phyloP scores from a whole-genome alignment of 2,329 filamentous ascomycete species.

The Fusarium robinianum region DNA sequence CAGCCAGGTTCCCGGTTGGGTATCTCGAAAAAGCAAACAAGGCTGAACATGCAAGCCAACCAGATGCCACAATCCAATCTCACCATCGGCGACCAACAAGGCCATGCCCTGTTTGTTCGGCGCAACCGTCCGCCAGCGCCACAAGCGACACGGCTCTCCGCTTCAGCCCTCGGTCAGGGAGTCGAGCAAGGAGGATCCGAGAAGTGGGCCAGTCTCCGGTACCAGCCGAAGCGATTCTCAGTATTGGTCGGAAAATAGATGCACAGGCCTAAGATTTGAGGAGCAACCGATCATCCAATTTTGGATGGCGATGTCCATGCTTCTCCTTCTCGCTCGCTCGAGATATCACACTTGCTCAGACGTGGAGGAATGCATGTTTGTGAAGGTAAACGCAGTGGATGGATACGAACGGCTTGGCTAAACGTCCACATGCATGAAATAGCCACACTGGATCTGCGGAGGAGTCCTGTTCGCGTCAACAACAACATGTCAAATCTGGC shows the following conservation, averaged over 20 bases:
- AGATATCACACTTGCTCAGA: too few relatives aligned
- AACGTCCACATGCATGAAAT: conserved; percentile 28
- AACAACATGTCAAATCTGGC: conserved; percentile 20
- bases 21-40: conserved; percentile 36
- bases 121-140: conserved; percentile 21
- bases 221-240: conserved; percentile 16
- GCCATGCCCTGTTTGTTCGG: conserved; percentile 29
- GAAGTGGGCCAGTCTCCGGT: conserved; percentile 15
- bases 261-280: neutral
- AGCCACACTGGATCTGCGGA: conserved; percentile 24
- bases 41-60: conserved; percentile 22
- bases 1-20: conserved; percentile 17
- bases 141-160: conserved; percentile 14
- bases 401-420: too few relatives aligned
- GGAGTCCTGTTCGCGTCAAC: conserved; percentile 30
- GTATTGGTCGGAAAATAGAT: neutral
- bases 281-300: neutral
- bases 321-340: too few relatives aligned
- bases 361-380: too few relatives aligned
- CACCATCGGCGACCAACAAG: conserved; percentile 20
- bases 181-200: conserved; percentile 8
- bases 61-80: conserved; percentile 19
- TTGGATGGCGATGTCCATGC: neutral
- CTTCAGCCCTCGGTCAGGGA: conserved; percentile 4
- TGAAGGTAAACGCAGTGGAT: too few relatives aligned